Evolutionary conservation across 2,329 filamentous ascomycete genomes (phyloP).

Genomic region (Didymella lethalis): DNA sequence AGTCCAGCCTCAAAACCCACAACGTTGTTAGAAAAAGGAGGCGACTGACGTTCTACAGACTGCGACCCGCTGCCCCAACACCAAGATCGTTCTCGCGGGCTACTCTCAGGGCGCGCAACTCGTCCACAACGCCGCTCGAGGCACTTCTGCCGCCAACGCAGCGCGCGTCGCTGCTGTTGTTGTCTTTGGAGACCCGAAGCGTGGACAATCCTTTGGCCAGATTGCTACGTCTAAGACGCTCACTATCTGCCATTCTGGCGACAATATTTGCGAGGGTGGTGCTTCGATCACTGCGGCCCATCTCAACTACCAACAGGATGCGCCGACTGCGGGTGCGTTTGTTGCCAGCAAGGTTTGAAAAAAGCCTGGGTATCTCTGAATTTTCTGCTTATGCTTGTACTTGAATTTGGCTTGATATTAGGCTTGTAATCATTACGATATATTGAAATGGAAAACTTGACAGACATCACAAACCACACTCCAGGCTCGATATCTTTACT

Average conservation of each 20-base stretch:
- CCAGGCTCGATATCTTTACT: too few species aligned
- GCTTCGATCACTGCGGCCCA: slow-evolving; percentile 22
- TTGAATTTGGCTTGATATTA: too few species aligned
- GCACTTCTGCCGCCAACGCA: slow-evolving; percentile 26
- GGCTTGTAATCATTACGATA: too few species aligned
- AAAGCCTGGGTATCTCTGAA: too few species aligned
- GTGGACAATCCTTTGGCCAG: slow-evolving; percentile 36
- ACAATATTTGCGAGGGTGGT: slow-evolving; percentile 38
- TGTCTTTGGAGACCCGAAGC: slow-evolving; percentile 47
- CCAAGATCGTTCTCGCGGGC: slow-evolving; percentile 33
- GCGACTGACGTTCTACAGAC: slow-evolving; percentile 5
- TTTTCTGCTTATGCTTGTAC: too few species aligned
- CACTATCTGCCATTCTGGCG: slow-evolving; percentile 42
- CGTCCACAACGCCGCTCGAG: slow-evolving; percentile 54
- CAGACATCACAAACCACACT: too few species aligned
- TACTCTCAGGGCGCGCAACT: slow-evolving; percentile 49
- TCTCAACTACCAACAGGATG: slow-evolving; percentile 28
- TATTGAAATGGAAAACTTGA: too few species aligned
- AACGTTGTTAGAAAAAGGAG: neutral
- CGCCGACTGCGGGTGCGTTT: slow-evolving; percentile 22
- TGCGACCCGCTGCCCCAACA: slow-evolving; percentile 28
- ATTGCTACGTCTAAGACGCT: slow-evolving; percentile 34
- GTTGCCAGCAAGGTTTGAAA: slow-evolving; percentile 20
- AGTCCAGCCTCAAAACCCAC: slow-evolving; percentile 20
- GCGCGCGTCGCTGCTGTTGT: slow-evolving; percentile 33